Evolutionary conservation across 2,329 filamentous ascomycete genomes (phyloP), one percentile per base, ranked within the genome.

Genomic region (Penicillium sp.): DNA sequence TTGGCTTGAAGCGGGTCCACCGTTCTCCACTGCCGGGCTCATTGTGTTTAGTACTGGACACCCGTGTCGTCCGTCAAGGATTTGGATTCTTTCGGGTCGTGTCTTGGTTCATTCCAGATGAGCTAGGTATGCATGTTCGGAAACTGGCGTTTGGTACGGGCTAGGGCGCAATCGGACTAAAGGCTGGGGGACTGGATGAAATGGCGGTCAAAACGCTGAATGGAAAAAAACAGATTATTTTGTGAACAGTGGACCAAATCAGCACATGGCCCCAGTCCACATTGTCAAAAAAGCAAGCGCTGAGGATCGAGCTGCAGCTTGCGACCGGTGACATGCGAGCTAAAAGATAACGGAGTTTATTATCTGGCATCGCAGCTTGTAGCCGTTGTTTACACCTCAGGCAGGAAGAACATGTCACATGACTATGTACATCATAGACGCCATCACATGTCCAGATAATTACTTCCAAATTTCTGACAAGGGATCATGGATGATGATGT

Each of bases 341-440:
- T 37, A 22, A 37, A 24, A 50, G 48, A 50, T 50, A 50, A 29
- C 22, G 35, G 21, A 39, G 48, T n/a, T 50, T 33, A 50, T 29
- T 50, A 50, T 50, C 48, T 50, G 48, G 22, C 33, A 33, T 35
- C 19, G 29, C 14, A n/a, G 21, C 21, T 39, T 41, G 39, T 19
- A 41, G 48, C 48, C 48, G 48, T 50, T 50, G 24, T 50, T 19
- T 35, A 41, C 48, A 41, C 48, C 48, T 41, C 33, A 50, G 48
- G 48, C 48, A 50, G 1, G 3, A 19, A 5, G 7, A 26, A 1
- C 7, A 9, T 37, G 8, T 19, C 31, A 39, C 33, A 26, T 50
- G 31, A 50, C 33, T 10, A 5, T 5, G 2, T 16, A 13, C 29
- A 13, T 31, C 10, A 31, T 13, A 31, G 11, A 10, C 27, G 27